phyloP scores from a whole-genome alignment of 352 stramenopile genomes.

The Aphanomyces cochlioides region DNA sequence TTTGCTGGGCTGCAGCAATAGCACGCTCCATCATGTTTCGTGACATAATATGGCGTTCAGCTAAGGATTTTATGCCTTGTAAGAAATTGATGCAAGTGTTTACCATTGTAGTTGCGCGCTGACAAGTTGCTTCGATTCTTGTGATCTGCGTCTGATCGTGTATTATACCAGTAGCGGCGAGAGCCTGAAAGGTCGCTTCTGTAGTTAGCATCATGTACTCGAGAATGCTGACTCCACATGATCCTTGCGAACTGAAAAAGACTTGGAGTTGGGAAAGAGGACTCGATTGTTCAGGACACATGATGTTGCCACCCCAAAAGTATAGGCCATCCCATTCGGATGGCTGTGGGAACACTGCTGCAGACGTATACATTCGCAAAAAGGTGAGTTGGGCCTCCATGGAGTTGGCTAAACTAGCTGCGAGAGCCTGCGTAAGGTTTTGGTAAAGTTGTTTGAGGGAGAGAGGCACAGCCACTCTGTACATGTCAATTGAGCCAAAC shows the following conservation, averaged over 20 bases:
- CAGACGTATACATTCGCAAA: not conserved
- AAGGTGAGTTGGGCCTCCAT: not conserved
- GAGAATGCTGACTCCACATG: not conserved
- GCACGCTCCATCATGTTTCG: no score
- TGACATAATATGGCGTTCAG: no score
- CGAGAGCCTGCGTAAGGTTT: not conserved
- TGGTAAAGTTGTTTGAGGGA: constrained; percentile 3
- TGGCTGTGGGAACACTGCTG: not conserved
- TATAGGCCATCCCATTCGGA: not conserved
- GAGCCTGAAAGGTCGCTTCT: not conserved
- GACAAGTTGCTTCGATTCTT: no score
- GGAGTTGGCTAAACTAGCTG: not conserved
- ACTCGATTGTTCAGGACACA: not conserved
- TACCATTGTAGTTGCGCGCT: no score
- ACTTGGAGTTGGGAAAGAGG: not conserved
- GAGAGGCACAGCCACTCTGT: not conserved
- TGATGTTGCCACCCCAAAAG: not conserved
- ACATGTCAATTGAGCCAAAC: constrained; percentile 18
- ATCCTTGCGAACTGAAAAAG: not conserved
- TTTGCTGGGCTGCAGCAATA: no score
- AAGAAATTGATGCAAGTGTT: no score
- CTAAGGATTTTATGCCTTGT: no score
- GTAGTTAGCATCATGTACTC: not conserved
- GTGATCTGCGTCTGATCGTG: no score
- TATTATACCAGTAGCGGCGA: not conserved